phyloP scores from a whole-genome alignment of 495 filamentous ascomycete species.

The Aspergillus coremiiformis region DNA sequence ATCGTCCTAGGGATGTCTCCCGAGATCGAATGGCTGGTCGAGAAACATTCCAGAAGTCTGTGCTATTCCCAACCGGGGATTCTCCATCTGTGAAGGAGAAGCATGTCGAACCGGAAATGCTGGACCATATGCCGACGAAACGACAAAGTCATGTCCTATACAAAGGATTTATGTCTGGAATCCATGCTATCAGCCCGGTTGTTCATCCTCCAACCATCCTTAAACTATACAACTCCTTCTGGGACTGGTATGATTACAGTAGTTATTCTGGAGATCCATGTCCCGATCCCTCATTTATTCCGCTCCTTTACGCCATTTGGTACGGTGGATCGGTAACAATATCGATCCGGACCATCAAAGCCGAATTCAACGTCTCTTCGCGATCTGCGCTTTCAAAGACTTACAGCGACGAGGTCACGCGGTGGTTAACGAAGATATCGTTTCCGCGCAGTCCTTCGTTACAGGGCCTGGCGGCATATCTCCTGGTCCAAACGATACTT shows the following conservation, averaged over 20 bases:
- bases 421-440: slow-evolving; percentile 38
- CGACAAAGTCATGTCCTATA: slow-evolving; percentile 43
- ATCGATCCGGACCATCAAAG: slow-evolving; percentile 36
- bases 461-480: slow-evolving; percentile 38
- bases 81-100: slow-evolving; percentile 32
- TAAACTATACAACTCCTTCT: slow-evolving; percentile 38
- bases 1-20: slow-evolving; percentile 4
- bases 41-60: slow-evolving; percentile 31
- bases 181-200: slow-evolving; percentile 41
- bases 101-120: slow-evolving; percentile 37
- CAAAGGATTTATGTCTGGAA: slow-evolving; percentile 41
- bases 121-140: slow-evolving; percentile 37
- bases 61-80: slow-evolving; percentile 33
- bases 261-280: slow-evolving; percentile 39
- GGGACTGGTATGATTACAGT: slow-evolving; percentile 43
- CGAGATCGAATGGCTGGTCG: slow-evolving; percentile 7
- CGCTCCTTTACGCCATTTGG: slow-evolving; percentile 42
- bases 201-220: slow-evolving; percentile 39
- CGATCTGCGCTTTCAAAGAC: slow-evolving; percentile 32
- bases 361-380: slow-evolving; percentile 34
- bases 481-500: slow-evolving; percentile 41
- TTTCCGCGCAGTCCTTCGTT: slow-evolving; percentile 43
- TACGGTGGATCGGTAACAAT: slow-evolving; percentile 42
- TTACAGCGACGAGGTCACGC: slow-evolving; percentile 35
- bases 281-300: slow-evolving; percentile 38